Conservation (phyloP, 495 filamentous ascomycete genomes). For the Talaromyces ruber region DNA sequence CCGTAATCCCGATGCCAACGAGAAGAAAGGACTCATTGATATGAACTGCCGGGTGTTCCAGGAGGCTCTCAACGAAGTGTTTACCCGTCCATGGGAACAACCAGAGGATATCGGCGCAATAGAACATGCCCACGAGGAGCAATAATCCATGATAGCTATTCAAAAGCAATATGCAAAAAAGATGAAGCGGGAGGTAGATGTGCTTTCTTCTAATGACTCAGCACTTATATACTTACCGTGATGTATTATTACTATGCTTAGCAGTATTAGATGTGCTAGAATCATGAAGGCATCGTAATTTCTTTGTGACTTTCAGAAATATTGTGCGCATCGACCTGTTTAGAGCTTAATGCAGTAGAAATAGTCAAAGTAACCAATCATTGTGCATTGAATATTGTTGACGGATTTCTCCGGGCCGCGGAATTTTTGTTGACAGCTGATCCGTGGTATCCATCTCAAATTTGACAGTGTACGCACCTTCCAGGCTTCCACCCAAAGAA, state of each 20-base stretch:
- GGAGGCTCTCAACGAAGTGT: constrained; percentile 48
- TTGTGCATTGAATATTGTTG: background rate
- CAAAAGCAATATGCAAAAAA: background rate
- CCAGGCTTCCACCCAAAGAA: background rate
- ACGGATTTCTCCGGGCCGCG: background rate
- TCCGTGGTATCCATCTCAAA: background rate
- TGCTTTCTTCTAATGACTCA: background rate
- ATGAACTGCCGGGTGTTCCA: constrained; percentile 56
- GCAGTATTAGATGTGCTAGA: background rate
- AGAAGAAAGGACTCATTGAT: constrained; percentile 51
- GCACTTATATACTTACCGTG: background rate
- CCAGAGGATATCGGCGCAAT: background rate
- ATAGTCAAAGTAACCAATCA: background rate
- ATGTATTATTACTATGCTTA: background rate
- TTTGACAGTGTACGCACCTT: background rate
- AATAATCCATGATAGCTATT: background rate
- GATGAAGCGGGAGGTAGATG: background rate
- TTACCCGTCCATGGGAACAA: constrained; percentile 38
- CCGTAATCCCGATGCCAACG: constrained; percentile 49
- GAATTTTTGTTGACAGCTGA: background rate
- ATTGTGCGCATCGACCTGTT: background rate
- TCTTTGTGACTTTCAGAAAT: background rate
- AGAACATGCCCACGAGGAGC: background rate
- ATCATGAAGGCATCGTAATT: background rate
- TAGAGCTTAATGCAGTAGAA: background rate